Evolutionary conservation across 1,139 yeast species (phyloP).

Genomic region (Blastobotrys raffinosifermentans): DNA sequence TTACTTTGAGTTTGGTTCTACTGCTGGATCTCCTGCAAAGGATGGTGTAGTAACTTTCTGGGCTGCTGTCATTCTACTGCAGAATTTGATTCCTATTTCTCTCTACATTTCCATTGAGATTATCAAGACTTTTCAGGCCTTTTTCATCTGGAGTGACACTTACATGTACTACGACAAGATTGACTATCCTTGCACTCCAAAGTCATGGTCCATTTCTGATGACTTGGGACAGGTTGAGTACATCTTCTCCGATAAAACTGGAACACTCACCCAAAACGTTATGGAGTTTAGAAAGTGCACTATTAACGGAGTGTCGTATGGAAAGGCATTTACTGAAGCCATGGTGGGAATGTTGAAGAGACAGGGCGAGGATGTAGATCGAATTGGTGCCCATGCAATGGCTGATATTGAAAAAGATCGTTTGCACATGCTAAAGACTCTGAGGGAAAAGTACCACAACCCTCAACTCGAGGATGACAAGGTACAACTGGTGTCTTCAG

Average conservation of each 20-base stretch:
- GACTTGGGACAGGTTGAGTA: slow-evolving; percentile 96
- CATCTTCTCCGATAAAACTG: slow-evolving; percentile 93
- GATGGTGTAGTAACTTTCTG: slow-evolving; percentile 84
- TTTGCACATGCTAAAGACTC: slow-evolving; percentile 52
- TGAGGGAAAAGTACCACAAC: slow-evolving; percentile 45
- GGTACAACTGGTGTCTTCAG: slow-evolving; percentile 29
- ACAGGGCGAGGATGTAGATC: slow-evolving; percentile 69
- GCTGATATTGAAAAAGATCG: slow-evolving; percentile 55
- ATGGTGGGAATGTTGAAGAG: slow-evolving; percentile 86
- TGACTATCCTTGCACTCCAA: slow-evolving; percentile 93
- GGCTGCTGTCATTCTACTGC: slow-evolving; percentile 82
- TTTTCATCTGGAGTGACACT: slow-evolving; percentile 78
- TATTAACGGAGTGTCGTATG: slow-evolving; percentile 78
- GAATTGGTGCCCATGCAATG: slow-evolving; percentile 22
- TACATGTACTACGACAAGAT: slow-evolving; percentile 76
- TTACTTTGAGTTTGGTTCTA: slow-evolving; percentile 64
- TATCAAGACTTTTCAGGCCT: slow-evolving; percentile 87
- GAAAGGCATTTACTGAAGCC: slow-evolving; percentile 94
- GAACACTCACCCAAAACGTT: slow-evolving; percentile 91
- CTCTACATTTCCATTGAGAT: slow-evolving; percentile 89
- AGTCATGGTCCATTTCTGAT: slow-evolving; percentile 97
- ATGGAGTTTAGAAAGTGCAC: slow-evolving; percentile 96
- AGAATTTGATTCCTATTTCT: slow-evolving; percentile 87
- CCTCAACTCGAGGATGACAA: slow-evolving; percentile 56
- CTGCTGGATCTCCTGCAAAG: slow-evolving; percentile 59